Base-by-base conservation (phyloP, 345 rosid species). In the Cardamine chenopodiifolia region DNA sequence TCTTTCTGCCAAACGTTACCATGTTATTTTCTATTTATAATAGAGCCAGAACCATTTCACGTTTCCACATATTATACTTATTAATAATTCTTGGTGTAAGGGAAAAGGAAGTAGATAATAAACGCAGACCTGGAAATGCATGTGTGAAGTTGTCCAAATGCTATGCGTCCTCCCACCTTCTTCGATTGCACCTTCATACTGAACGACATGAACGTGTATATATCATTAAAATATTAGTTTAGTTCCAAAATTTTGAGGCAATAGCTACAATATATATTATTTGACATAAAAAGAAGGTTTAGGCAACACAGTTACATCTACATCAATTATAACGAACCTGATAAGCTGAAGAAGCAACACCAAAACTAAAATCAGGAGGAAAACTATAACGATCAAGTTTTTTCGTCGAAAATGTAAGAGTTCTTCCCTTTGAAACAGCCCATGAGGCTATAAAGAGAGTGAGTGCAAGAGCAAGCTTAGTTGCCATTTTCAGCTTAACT, bases 181-280 rank as follows among this genome's bases (percentile, higher is more conserved):
- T 47, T 22, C 14, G 10, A 58, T n/a, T 66, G 79, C 85, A 64
- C 83, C 85, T 79, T 82, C 85, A 45, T 69, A 69, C 82, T 79
- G 64, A n/a, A 78, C 15, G 4, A 72, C 10, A 42, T 42, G 19
- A 40, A 53, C 39, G 32, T 62, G 37, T 9, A 52, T 26, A 28
- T 35, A 60, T 22, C 19, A 52, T 2, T 34, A 57, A 15, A 11
- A 4, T 17, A 22, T 26, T 50, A 34, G 6, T 66, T 26, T 28
- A 20, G 3, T 42, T 17, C 42, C 42, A 37, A 37, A 19, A 13
- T 7, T 0, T 2, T 50, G 6, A 66, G n/a, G 47, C 59, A 28
- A 2, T 28, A 55, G 22, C 42, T 37, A 37, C 3, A 19, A 19
- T 49, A 9, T 11, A 49, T 22, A n/a, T n/a, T n/a, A n/a, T n/a